Evolutionary conservation across 2,329 filamentous ascomycete species (phyloP).

Genomic region (Apiospora arundinis): DNA sequence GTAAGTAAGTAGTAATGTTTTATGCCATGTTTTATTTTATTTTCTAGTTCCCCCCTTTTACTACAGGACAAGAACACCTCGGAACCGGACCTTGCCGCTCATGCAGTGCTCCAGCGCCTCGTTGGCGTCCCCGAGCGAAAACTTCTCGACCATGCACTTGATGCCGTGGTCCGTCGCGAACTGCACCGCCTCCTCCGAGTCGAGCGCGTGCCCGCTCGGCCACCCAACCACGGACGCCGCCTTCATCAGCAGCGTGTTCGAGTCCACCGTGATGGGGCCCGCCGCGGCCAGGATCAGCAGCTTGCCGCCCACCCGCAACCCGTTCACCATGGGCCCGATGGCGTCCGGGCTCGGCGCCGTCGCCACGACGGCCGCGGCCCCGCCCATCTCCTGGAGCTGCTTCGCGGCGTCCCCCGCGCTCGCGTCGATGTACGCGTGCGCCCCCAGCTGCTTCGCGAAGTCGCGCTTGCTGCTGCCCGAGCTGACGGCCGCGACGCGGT

Average conservation of each 20-base stretch:
- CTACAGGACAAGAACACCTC: conserved; percentile 50
- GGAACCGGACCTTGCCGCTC: conserved; percentile 52
- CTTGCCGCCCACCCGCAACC: conserved; percentile 61
- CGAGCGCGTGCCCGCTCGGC: conserved; percentile 67
- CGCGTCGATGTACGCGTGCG: conserved; percentile 65
- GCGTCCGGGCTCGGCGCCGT: conserved; percentile 67
- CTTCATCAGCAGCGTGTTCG: conserved; percentile 48
- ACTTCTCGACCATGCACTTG: conserved; percentile 70
- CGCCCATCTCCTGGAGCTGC: conserved; percentile 62
- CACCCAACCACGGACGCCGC: conserved; percentile 69
- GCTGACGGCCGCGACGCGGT: conserved; percentile 72
- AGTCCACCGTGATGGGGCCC: conserved; percentile 53
- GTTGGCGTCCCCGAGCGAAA: conserved; percentile 58
- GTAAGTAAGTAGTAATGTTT: too few relatives aligned
- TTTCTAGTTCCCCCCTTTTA: neutral
- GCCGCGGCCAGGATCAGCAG: conserved; percentile 64
- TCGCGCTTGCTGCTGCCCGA: conserved; percentile 70
- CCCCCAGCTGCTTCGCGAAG: conserved; percentile 69
- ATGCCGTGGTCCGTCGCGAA: conserved; percentile 69
- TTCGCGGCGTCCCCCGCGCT: conserved; percentile 52
- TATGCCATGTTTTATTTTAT: too few relatives aligned
- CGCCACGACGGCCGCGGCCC: conserved; percentile 65
- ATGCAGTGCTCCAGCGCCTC: conserved; percentile 51
- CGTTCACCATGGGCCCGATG: conserved; percentile 59
- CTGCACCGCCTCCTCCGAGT: conserved; percentile 69